Evolutionary conservation across 805 yeast genomes (phyloP).

Genomic region (Spathaspora gorwiae): DNA sequence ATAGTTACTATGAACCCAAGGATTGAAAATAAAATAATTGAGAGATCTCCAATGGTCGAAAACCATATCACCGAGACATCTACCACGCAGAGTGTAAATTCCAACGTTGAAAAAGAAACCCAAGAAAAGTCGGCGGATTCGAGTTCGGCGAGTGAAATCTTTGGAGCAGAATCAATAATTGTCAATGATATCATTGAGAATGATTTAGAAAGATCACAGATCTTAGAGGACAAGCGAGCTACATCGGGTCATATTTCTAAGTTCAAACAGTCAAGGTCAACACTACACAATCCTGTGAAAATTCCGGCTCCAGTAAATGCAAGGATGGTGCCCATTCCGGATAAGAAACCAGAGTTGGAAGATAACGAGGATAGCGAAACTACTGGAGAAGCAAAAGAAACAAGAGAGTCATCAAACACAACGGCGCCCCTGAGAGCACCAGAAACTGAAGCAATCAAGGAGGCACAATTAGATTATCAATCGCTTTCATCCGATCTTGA

Average conservation of each 20-base stretch:
- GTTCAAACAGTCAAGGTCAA: conserved; percentile 1
- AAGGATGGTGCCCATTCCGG: neutral
- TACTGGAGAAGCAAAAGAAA: neutral
- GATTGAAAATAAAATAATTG: too few relatives aligned
- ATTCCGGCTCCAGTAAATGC: neutral
- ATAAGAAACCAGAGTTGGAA: neutral
- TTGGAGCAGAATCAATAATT: neutral
- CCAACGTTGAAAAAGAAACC: too few relatives aligned
- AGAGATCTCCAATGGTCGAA: too few relatives aligned
- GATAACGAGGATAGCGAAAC: neutral
- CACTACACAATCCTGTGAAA: neutral
- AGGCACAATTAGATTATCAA: conserved; percentile 37
- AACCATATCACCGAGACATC: too few relatives aligned
- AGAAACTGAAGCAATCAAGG: neutral
- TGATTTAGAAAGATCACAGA: neutral
- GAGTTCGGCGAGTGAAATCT: neutral
- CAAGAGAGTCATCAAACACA: neutral
- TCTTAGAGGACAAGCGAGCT: neutral
- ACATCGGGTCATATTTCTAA: neutral
- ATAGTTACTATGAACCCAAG: too few relatives aligned
- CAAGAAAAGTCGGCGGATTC: neutral
- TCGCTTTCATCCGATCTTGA: conserved; percentile 44
- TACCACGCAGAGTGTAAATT: too few relatives aligned
- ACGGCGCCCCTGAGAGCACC: too few relatives aligned
- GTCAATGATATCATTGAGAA: neutral